Base-by-base conservation (phyloP, 176 grass and related monocot genomes). In the Lolium perenne region DNA sequence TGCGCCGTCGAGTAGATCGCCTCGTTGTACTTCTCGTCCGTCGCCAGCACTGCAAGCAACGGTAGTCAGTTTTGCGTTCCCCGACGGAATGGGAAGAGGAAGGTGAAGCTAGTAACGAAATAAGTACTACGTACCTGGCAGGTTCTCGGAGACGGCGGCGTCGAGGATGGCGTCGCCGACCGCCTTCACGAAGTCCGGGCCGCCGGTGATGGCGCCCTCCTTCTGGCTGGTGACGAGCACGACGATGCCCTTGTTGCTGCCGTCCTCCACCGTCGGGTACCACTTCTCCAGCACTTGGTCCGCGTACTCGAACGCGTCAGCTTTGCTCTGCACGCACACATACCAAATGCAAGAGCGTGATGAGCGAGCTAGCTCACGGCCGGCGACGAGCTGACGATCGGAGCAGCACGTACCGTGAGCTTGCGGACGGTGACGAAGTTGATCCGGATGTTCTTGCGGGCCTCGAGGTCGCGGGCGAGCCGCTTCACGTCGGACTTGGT, bases 211-310 rank as follows among this genome's bases (percentile, higher is more conserved):
- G 78, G 97, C 97, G 12, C 97, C 97, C 88, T 99, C 97, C 89
- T 99, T 99, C 88, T 99, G 97, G 87, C 88, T 96, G 60, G 97
- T 99, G 88, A 99, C 88, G 58, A 99, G 92, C 70, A 99, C 90
- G 54, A 99, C 88, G 86, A 99, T 80, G 77, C 94, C 97, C 79
- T 99, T 99, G 90, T 96, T 99, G 87, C 56, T 99, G 10, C 97
- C 97, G 62, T 90, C 87, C 90, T 99, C 92, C 10, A 99, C 47
- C 80, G 94, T 96, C 18, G 97, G 94, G 81, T 99, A 99, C 97
- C 97, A 99, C 89, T 96, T 99, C 94, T 99, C 97, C 67, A 99
- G 85, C 70, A 99, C 82, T 82, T 96, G 94, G 88, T 99, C 97
- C 57, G 97, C 97, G 71, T 99, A 99, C 86, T 99, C 97, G 48